These are phyloP conservation scores for Murraya paniculata DNA, from an alignment of 345 rosid genomes.

Conservation along the genomic window DNA sequence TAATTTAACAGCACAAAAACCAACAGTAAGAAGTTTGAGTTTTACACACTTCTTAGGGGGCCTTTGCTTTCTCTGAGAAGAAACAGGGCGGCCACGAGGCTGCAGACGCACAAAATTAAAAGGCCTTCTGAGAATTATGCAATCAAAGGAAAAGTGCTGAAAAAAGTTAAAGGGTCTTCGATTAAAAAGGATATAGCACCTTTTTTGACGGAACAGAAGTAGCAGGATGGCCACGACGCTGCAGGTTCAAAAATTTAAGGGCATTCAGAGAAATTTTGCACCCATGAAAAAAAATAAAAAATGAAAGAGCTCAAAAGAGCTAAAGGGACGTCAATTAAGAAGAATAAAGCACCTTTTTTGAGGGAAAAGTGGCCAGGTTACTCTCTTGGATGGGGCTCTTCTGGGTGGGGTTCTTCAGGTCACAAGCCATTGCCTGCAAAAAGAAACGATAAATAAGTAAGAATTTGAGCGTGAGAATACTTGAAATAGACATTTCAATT, in stretches of 20 bases:
- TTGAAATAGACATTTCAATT: neutral
- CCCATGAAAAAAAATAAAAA: neutral
- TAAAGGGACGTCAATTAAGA: neutral
- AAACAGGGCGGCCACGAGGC: conserved; percentile 30
- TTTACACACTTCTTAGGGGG: conserved; percentile 45
- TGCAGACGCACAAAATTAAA: conserved; percentile 29
- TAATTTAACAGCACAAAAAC: conserved; percentile 1
- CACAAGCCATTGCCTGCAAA: conserved; percentile 29
- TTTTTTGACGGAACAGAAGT: conserved; percentile 35
- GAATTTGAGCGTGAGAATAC: neutral
- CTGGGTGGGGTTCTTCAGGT: no score
- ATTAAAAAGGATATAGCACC: conserved; percentile 29
- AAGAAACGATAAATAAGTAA: conserved; percentile 1
- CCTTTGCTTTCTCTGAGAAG: conserved; percentile 35
- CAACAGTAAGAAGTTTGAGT: neutral
- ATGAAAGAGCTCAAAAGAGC: neutral
- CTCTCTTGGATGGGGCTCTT: conserved; percentile 31
- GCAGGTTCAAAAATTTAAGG: conserved; percentile 24
- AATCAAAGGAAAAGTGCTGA: neutral
- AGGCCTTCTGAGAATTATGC: conserved; percentile 4
- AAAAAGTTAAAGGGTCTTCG: conserved; percentile 2
- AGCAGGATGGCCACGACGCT: conserved; percentile 34
- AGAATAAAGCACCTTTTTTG: conserved; percentile 38
- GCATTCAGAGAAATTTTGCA: conserved; percentile 1
- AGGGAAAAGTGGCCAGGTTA: conserved; percentile 35